phyloP scores from a whole-genome alignment of 1,139 yeast species.

The Pichia sp. region DNA sequence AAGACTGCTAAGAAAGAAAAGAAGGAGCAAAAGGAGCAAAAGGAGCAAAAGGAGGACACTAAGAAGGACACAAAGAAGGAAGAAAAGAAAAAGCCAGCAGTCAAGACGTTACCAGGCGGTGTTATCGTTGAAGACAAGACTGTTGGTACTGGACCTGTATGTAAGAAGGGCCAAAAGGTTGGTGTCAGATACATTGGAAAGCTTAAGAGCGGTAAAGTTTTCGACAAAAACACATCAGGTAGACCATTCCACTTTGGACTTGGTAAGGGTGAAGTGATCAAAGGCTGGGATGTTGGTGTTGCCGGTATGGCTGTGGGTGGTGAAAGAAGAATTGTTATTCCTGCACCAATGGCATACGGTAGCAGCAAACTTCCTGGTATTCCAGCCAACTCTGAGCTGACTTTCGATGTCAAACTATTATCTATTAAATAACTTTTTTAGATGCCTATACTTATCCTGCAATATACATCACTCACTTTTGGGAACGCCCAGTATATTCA shows the following conservation, averaged over 20 bases:
- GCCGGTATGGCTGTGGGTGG: constrained; percentile 99
- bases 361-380: constrained; percentile 92
- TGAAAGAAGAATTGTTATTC: constrained; percentile 95
- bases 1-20: constrained; percentile 32
- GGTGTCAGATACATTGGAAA: constrained; percentile 98
- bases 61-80: constrained; percentile 30
- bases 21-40: constrained; percentile 25
- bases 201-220: constrained; percentile 90
- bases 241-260: constrained; percentile 87
- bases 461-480: not conserved
- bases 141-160: constrained; percentile 79
- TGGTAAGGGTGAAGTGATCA: constrained; percentile 97
- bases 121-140: constrained; percentile 90
- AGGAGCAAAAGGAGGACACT: constrained; percentile 25
- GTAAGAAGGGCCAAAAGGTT: constrained; percentile 85
- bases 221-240: constrained; percentile 95
- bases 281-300: constrained; percentile 98
- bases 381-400: constrained; percentile 93
- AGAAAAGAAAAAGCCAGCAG: constrained; percentile 47
- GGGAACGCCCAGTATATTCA: not conserved
- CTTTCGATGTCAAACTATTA: constrained; percentile 92
- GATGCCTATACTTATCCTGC: not conserved
- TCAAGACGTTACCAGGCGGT: constrained; percentile 87
- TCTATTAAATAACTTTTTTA: constrained; percentile 61
- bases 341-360: constrained; percentile 96